Base-by-base conservation (phyloP, 1,139 yeast genomes). In the Lodderomyces pseudojiufengensis region DNA sequence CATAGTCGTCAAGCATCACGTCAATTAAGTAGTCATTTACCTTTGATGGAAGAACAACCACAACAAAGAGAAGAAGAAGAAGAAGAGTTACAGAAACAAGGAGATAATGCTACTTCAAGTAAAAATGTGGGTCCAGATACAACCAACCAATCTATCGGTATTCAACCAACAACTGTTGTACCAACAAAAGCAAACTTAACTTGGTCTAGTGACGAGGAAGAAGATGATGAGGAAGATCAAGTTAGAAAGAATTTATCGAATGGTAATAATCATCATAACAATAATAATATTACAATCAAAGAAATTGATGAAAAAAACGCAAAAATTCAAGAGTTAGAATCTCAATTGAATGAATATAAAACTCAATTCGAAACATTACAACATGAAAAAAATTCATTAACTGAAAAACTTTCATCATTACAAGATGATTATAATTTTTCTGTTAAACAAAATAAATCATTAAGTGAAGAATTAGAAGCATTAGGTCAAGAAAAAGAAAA, bases 151-250 rank as follows among this genome's bases (percentile, higher is more conserved):
- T 57, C 67, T 18, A 63, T 68, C 26, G 73, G 73, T 5, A 54
- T 68, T 25, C 84, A 81, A 43, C 61, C 84, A 10, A 73, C 80
- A 8, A 79, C 81, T 3, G 79, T 86, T 4, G 78, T 84, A 9
- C 94, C 95, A 1, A 76, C 82, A 25, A 83, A 81, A 53, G 85
- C 95, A 2, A 78, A 81, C 39, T 66, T 86, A 49, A 77, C 86
- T 3, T 86, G 95, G 90, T 81, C 90, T 5, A 80, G 85, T 41
- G 94, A 82, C 44, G 94, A 84, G 46, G 90, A 81, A 38, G 57
- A 53, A 24, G 51, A 43, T 6, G 49, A 44, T n/a, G 45, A 47
- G 23, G 42, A 38, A 13, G 54, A 44, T 5, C 36, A 36, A 9
- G 24, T 18, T 24, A 29, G 4, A 9, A 6, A 30, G 4, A 30